These are phyloP conservation scores for Annulohypoxylon stygium DNA, from an alignment of 495 filamentous ascomycete species.

Conservation along the genomic window DNA sequence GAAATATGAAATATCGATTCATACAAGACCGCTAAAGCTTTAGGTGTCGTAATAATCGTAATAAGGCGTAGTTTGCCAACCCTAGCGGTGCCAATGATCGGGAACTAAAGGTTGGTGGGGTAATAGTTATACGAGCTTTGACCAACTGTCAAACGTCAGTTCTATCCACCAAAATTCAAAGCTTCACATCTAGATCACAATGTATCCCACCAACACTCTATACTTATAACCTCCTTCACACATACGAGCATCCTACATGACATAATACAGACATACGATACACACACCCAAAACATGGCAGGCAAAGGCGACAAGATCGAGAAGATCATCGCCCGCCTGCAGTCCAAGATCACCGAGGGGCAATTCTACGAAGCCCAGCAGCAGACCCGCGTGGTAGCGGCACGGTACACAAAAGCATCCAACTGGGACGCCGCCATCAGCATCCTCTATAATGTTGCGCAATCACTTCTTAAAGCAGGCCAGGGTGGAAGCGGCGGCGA, in stretches of 20 bases:
- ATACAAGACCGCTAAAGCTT: too few relatives aligned
- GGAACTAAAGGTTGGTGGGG: background rate
- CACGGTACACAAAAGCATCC: conserved; percentile 86
- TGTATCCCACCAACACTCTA: conserved; percentile 18
- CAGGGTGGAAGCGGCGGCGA: conserved; percentile 95
- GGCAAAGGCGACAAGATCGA: conserved; percentile 61
- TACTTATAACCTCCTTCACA: background rate
- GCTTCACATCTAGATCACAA: background rate
- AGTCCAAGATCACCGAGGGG: conserved; percentile 86
- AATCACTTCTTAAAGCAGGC: conserved; percentile 85
- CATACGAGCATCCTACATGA: background rate
- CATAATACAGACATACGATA: background rate
- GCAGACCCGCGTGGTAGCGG: conserved; percentile 92
- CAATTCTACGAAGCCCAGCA: conserved; percentile 98
- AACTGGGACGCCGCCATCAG: conserved; percentile 89
- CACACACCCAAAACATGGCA: conserved; percentile 46
- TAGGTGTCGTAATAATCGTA: background rate
- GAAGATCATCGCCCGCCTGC: conserved; percentile 64
- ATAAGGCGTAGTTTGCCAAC: background rate
- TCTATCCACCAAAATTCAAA: conserved; percentile 21
- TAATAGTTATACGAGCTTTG: conserved; percentile 31
- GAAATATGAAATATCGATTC: background rate
- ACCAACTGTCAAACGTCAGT: conserved; percentile 15
- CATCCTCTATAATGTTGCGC: conserved; percentile 85
- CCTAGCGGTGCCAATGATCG: background rate